Base-by-base conservation (phyloP, 371 early-diverging fungal species). In the Rhizopus sp. region DNA sequence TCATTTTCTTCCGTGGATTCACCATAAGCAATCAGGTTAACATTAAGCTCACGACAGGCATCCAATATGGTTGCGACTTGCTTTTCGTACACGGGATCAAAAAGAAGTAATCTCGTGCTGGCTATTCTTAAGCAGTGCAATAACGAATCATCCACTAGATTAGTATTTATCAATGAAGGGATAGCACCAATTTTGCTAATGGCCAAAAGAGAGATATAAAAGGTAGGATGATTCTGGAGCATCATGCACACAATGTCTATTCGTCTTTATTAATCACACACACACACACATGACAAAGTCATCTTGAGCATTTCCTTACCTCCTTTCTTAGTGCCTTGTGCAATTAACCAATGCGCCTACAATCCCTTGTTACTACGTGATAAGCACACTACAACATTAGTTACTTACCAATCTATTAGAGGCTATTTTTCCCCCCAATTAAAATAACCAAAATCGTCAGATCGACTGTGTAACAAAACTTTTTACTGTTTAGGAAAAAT, bases 121-220 rank as follows among this genome's bases (percentile, higher is more conserved):
- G 73, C 59, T 16, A 67, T 59, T 13, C 57, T 61, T 12, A 73
- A 41, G 40, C 73, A 73, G 52, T 73, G 73, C 7, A 64, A 42
- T 6, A 73, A 49, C 0, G 73, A 50, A 5, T 56, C 50, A n/a
- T 63, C 69, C 3, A 53, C 10, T 7, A 73, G 38, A 35, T 73
- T 66, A 37, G 70, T 69, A 39, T 73, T 73, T 56, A 73, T 59
- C 4, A 69, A 38, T 12, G 69, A 63, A 31, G 66, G 69, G 1
- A 62, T 46, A 4, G 67, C 69, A 37, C 73, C 73, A 40, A 69
- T 66, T 49, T 69, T 66, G 31, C 63, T 64, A 32, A 69, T 60
- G 13, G 64, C 73, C 7, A 69, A 57, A 13, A 64, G 53, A 1
- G 53, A 16, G 35, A 72, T 62, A 23, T 60, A 60, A 47, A 72